phyloP scores from a whole-genome alignment of 164 flowering plant species.

The Houttuynia cordata region DNA sequence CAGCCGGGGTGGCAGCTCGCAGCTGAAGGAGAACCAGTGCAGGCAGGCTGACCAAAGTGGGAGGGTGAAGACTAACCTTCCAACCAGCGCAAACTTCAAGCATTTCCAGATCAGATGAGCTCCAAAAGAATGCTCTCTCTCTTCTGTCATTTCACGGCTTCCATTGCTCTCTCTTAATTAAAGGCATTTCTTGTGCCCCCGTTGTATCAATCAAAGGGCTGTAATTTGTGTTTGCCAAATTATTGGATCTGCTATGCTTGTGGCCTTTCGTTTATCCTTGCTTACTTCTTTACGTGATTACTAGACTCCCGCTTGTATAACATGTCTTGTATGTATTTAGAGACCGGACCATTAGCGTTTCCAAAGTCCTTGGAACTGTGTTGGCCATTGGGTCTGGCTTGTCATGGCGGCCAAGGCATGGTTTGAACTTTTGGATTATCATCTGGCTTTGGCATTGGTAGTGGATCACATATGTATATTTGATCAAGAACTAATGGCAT shows the following conservation, averaged over 20 bases:
- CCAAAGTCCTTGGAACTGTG: too few relatives aligned
- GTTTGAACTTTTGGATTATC: too few relatives aligned
- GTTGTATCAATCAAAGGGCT: neutral
- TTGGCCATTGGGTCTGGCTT: too few relatives aligned
- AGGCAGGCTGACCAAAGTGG: conserved; percentile 19
- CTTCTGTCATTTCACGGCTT: conserved; percentile 62
- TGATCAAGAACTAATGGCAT: too few relatives aligned
- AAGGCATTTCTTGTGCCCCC: neutral
- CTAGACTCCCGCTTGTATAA: too few relatives aligned
- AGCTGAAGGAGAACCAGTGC: conserved; percentile 22
- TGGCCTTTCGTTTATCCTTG: neutral
- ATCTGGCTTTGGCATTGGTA: too few relatives aligned
- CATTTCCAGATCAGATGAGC: conserved; percentile 32
- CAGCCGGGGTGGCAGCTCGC: conserved; percentile 8
- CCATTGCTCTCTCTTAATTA: neutral
- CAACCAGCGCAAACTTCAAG: conserved; percentile 13
- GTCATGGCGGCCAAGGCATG: too few relatives aligned
- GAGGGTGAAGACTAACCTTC: conserved; percentile 11
- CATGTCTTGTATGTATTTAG: too few relatives aligned
- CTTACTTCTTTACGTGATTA: too few relatives aligned
- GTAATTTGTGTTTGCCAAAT: neutral
- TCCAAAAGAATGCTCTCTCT: conserved; percentile 56
- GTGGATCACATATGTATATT: too few relatives aligned
- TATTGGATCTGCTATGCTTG: neutral
- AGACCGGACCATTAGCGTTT: too few relatives aligned